phyloP scores from a whole-genome alignment of 371 early-diverging fungal genomes.

The Aphelidium insulamus region DNA sequence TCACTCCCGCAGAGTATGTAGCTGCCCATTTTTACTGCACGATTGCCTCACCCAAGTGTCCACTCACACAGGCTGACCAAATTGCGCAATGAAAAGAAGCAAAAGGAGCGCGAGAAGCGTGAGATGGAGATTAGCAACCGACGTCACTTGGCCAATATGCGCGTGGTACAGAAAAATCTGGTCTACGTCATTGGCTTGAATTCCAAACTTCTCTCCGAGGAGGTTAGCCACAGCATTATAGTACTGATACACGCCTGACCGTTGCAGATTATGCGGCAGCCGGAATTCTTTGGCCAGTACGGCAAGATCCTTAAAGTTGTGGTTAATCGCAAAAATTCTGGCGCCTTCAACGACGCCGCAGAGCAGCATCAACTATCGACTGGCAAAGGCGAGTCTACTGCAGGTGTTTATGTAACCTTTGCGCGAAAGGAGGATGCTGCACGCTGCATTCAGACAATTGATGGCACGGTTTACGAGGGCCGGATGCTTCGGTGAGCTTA shows the following conservation, averaged over 20 bases:
- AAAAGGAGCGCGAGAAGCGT: slow-evolving; percentile 65
- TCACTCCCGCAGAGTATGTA: slow-evolving; percentile 70
- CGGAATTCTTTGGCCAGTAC: slow-evolving; percentile 90
- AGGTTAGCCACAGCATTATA: slow-evolving; percentile 21
- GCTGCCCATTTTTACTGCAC: too few relatives aligned
- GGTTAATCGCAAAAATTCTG: slow-evolving; percentile 42
- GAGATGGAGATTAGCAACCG: slow-evolving; percentile 69
- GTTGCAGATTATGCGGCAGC: slow-evolving; percentile 37
- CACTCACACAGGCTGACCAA: neutral
- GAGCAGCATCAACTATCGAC: slow-evolving; percentile 6
- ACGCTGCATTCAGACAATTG: slow-evolving; percentile 69
- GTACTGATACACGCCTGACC: neutral
- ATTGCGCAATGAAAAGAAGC: slow-evolving; percentile 45
- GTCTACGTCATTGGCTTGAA: slow-evolving; percentile 86
- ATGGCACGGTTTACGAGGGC: slow-evolving; percentile 75
- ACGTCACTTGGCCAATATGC: slow-evolving; percentile 64
- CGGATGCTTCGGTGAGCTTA: slow-evolving; percentile 46
- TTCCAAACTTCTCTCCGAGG: slow-evolving; percentile 58
- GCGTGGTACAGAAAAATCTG: slow-evolving; percentile 84
- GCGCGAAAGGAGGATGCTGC: slow-evolving; percentile 66
- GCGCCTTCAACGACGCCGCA: too few relatives aligned
- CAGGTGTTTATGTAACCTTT: slow-evolving; percentile 77
- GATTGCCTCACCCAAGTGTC: too few relatives aligned
- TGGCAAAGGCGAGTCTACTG: slow-evolving; percentile 6
- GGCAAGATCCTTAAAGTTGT: slow-evolving; percentile 85